Base-by-base conservation (phyloP, 2,329 filamentous ascomycete genomes). In the Hawksworthiomyces lignivorus region DNA sequence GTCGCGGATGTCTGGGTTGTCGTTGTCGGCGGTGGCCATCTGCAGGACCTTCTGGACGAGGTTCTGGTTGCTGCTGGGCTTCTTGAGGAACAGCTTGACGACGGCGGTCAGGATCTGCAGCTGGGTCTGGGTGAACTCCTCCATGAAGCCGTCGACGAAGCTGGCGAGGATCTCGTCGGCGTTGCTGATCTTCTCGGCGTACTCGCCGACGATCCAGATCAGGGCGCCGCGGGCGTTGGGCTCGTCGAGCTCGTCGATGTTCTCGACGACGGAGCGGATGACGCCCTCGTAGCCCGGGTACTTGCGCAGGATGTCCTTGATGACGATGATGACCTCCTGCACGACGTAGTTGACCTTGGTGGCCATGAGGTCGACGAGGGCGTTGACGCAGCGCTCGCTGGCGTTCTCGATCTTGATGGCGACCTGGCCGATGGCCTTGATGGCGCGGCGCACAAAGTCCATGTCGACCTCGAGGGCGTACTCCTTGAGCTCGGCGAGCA, bases 261-360 rank as follows among this genome's bases (percentile, higher is more conserved):
- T 87, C 61, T 96, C 80, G 69, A 94, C 98, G 12, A 98, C 73
- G 1, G 88, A 94, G 3, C 90, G 90, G 54, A 98, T 98, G 52
- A 98, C 94, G 21, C 89, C 92, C 65, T 98, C 92, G 56, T 96
- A 98, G 17, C 92, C 92, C 8, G 90, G 89, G 55, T 98, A 98
- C 63, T 95, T 95, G 52, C 92, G 78, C 67, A 98, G 84, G 48
- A 98, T 97, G 52, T 98, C 92, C 68, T 95, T 97, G 69, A 97
- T 95, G 36, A 98, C 92, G n/a, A 98, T 87, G 48, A 97, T 82
- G 0, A 92, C 90, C 65, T 98, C 92, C 63, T 98, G 92, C 10
- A 98, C 92, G 37, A 98, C 92, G 58, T 98, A 98, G 68, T 96
- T 96, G 63, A 97, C 90, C 67, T 97, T 97, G 46, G 88, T 95